A percentile compares a stretch with the other conserved stretches of the same genome.
These are phyloP conservation scores for Hsuehochloa calcarea DNA, from an alignment of 176 grass and related monocot species.

Conservation along the genomic window DNA sequence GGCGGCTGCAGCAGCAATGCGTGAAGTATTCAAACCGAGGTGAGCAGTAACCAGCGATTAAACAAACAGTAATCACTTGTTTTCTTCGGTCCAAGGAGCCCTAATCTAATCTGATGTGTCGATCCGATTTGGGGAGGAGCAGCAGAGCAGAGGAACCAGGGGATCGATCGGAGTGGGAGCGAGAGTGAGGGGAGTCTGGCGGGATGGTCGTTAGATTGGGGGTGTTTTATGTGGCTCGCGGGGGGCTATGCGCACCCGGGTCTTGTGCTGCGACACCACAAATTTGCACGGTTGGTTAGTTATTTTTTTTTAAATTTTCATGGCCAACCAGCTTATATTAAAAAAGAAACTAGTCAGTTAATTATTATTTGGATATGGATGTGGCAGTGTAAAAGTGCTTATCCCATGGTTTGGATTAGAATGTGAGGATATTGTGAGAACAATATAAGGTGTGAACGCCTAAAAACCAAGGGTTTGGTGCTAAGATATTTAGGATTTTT, in stretches of 20 bases:
- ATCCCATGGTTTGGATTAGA: neutral
- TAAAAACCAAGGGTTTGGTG: no score
- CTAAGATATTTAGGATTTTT: no score
- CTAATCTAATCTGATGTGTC: neutral
- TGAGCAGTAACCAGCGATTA: neutral
- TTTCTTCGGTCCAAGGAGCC: neutral
- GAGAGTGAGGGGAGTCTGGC: neutral
- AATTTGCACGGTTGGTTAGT: neutral
- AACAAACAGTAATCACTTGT: neutral
- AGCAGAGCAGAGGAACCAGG: neutral
- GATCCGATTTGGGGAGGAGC: conserved; percentile 1
- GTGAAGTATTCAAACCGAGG: neutral
- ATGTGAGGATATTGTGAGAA: neutral
- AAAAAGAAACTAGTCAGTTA: no score
- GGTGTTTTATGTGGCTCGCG: neutral
- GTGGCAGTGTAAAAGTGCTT: neutral
- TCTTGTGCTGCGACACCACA: conserved; percentile 10
- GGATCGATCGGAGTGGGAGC: neutral
- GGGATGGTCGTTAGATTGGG: conserved; percentile 16
- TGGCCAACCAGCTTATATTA: no score
- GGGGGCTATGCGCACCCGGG: neutral
- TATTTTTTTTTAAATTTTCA: no score
- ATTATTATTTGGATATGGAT: neutral
- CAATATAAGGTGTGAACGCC: neutral
- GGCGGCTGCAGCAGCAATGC: neutral